Conservation (phyloP, 768 basidiomycete species). For the Tulasnella sp. region DNA sequence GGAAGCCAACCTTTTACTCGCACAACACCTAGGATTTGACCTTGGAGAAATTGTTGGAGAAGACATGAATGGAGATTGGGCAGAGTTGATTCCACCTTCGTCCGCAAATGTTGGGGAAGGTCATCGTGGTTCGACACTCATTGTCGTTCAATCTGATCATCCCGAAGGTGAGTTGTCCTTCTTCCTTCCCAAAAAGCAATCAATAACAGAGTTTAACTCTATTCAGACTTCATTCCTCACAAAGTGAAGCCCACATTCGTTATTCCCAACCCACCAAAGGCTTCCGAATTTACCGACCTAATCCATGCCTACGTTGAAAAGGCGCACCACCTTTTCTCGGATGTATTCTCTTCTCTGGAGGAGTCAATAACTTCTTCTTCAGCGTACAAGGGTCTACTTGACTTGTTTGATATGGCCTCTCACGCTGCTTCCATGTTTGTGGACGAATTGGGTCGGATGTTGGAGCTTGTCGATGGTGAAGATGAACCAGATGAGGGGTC, state of each 20-base stretch:
- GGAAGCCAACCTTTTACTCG: conserved; percentile 3
- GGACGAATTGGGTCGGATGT: conserved; percentile 33
- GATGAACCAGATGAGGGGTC: conserved; percentile 23
- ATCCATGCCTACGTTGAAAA: conserved; percentile 45
- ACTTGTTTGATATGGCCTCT: conserved; percentile 32
- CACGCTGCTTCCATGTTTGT: conserved; percentile 30
- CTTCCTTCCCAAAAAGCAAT: not conserved
- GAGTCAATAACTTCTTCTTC: conserved; percentile 23
- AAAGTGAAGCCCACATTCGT: conserved; percentile 39
- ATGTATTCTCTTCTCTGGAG: conserved; percentile 34
- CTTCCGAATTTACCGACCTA: conserved; percentile 32
- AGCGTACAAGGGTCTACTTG: conserved; percentile 27
- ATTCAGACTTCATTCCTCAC: conserved; percentile 45
- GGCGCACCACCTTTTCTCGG: conserved; percentile 45
- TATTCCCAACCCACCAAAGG: conserved; percentile 18
- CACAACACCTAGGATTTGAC: conserved; percentile 13
- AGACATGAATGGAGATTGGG: not conserved
- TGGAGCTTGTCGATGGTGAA: conserved; percentile 43
- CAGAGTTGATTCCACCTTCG: not conserved
- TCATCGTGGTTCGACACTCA: conserved; percentile 4
- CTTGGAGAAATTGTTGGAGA: not conserved
- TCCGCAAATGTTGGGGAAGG: conserved; percentile 9
- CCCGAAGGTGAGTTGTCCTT: conserved; percentile 10
- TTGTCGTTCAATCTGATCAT: conserved; percentile 14
- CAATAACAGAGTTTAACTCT: not conserved